A percentile compares a stretch with the other conserved stretches of the same genome.
phyloP scores from a whole-genome alignment of 768 basidiomycete genomes.

The Solioccasus polychromus region DNA sequence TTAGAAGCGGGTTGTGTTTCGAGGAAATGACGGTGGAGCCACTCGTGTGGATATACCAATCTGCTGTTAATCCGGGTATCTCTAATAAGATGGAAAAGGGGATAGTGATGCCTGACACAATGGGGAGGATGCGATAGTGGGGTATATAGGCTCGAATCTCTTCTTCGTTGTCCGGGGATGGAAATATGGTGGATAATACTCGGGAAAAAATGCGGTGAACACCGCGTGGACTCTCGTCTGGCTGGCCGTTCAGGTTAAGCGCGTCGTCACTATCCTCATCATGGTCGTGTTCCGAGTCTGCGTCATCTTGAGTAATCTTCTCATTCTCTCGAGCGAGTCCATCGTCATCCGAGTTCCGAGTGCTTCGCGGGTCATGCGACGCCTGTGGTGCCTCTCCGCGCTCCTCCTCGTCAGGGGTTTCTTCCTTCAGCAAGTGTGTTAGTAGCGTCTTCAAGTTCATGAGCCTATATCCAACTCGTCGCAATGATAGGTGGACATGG shows the following conservation, averaged over 20 bases:
- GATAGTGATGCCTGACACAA: conserved; percentile 64
- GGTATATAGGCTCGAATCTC: conserved; percentile 41
- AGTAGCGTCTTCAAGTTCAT: conserved; percentile 17
- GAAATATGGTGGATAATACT: conserved; percentile 11
- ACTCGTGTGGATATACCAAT: conserved; percentile 66
- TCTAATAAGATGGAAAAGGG: conserved; percentile 81
- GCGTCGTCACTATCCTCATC: conserved; percentile 7
- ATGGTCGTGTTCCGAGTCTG: conserved; percentile 8
- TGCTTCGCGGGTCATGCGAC: not conserved
- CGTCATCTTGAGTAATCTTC: not conserved
- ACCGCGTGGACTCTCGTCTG: not conserved
- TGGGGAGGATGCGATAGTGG: conserved; percentile 61
- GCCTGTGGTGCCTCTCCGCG: not conserved
- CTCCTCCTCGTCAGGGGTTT: conserved; percentile 20
- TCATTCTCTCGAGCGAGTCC: not conserved
- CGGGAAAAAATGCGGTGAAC: conserved; percentile 2
- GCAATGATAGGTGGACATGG: conserved; percentile 4
- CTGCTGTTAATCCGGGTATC: conserved; percentile 75
- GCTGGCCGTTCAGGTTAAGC: conserved; percentile 1
- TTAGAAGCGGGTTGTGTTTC: conserved; percentile 50
- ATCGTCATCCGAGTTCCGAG: not conserved
- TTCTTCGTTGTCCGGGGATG: conserved; percentile 22
- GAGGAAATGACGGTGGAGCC: conserved; percentile 39
- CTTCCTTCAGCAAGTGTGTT: conserved; percentile 3
- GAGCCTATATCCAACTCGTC: not conserved